Conservation (phyloP, 139 green algal species). For the Penium margaritaceum region DNA sequence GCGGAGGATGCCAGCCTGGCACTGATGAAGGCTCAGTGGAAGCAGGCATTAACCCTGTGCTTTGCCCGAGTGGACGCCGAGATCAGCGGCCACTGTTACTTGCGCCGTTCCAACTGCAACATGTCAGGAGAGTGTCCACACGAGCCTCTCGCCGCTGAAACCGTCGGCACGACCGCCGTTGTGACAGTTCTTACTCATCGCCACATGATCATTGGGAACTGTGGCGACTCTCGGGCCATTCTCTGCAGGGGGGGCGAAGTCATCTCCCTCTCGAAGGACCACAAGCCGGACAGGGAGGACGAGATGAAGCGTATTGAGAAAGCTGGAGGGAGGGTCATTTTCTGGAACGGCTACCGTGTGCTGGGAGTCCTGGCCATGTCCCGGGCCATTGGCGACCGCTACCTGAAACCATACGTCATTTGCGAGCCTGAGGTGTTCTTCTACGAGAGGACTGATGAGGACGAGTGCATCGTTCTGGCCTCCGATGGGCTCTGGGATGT, state of each 20-base stretch:
- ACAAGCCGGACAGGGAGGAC: slow-evolving; percentile 61
- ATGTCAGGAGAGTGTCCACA: neutral
- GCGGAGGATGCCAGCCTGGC: neutral
- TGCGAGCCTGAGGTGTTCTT: slow-evolving; percentile 31
- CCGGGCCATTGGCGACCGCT: slow-evolving; percentile 57
- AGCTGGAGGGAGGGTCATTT: slow-evolving; percentile 65
- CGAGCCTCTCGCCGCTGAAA: slow-evolving; percentile 33
- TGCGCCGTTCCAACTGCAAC: neutral
- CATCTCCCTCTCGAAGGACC: slow-evolving; percentile 47
- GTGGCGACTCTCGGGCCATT: slow-evolving; percentile 79
- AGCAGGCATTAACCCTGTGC: neutral
- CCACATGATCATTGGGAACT: slow-evolving; percentile 69
- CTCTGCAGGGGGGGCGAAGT: slow-evolving; percentile 54
- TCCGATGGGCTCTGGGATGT: slow-evolving; percentile 39
- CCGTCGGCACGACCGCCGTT: slow-evolving; percentile 76
- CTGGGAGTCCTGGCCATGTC: slow-evolving; percentile 69
- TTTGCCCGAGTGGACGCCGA: slow-evolving; percentile 29
- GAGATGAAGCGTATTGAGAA: slow-evolving; percentile 64
- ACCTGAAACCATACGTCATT: slow-evolving; percentile 42
- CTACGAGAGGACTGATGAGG: neutral
- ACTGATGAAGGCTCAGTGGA: slow-evolving; percentile 27
- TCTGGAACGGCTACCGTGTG: slow-evolving; percentile 68
- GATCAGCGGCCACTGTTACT: slow-evolving; percentile 19
- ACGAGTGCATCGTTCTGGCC: slow-evolving; percentile 40
- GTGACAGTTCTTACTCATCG: slow-evolving; percentile 60